Conservation (phyloP, 306 rosid species). For the Vigna unguiculata region DNA sequence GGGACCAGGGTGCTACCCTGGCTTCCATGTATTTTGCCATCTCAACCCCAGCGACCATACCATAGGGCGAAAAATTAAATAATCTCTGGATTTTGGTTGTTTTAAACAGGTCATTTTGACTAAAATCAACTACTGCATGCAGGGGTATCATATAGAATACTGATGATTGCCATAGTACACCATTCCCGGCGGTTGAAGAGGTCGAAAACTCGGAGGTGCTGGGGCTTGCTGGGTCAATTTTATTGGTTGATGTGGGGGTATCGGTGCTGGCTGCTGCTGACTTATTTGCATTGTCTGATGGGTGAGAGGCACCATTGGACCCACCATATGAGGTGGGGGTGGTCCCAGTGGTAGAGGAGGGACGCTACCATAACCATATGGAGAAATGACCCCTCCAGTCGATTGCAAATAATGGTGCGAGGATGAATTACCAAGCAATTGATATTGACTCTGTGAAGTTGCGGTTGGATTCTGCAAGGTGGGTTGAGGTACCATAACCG, state of each 20-base stretch:
- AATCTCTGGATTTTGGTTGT: slow-evolving; percentile 10
- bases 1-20: background rate
- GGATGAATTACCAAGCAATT: slow-evolving; percentile 60
- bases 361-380: slow-evolving; percentile 71
- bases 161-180: slow-evolving; percentile 70
- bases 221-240: slow-evolving; percentile 58
- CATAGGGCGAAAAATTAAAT: slow-evolving; percentile 20
- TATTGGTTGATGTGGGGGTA: slow-evolving; percentile 41
- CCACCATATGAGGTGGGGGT: slow-evolving; percentile 62
- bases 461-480: slow-evolving; percentile 61
- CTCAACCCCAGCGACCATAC: slow-evolving; percentile 9
- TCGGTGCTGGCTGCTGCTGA: slow-evolving; percentile 54
- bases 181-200: slow-evolving; percentile 71
- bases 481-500: slow-evolving; percentile 65
- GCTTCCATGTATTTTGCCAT: background rate
- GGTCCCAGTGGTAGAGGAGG: slow-evolving; percentile 65
- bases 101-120: slow-evolving; percentile 23
- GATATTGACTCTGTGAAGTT: slow-evolving; percentile 75
- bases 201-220: slow-evolving; percentile 66
- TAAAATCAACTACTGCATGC: slow-evolving; percentile 32
- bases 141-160: slow-evolving; percentile 56
- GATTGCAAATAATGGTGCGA: slow-evolving; percentile 76
- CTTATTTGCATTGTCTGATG: slow-evolving; percentile 58
- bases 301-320: slow-evolving; percentile 60
- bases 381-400: slow-evolving; percentile 61